Percentiles rank a stretch among this genome's conserved stretches.
Conservation (phyloP, 2,329 filamentous ascomycete species). For the Sphaerostilbella broomeana region DNA sequence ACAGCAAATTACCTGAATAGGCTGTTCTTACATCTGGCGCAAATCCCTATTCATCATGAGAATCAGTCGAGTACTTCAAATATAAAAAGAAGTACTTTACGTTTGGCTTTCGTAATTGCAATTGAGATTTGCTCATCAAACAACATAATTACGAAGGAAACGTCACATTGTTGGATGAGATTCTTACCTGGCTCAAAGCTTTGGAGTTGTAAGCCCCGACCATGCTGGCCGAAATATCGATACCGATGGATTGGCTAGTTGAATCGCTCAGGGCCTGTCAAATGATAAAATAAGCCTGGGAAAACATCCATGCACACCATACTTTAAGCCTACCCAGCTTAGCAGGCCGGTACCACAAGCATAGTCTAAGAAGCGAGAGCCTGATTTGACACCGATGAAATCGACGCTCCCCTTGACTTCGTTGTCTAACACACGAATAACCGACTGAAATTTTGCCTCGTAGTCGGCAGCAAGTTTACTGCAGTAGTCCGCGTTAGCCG, state of each 20-base stretch:
- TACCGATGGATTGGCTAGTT: slow-evolving; percentile 52
- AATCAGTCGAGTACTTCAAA: too few species aligned
- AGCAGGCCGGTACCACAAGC: slow-evolving; percentile 63
- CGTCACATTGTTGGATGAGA: neutral
- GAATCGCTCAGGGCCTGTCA: slow-evolving; percentile 18
- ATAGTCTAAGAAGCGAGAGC: slow-evolving; percentile 61
- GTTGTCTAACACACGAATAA: slow-evolving; percentile 46
- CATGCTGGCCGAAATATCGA: slow-evolving; percentile 69
- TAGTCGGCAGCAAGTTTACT: slow-evolving; percentile 27
- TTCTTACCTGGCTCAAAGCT: slow-evolving; percentile 45
- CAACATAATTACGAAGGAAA: neutral
- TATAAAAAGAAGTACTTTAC: too few species aligned
- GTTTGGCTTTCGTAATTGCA: too few species aligned
- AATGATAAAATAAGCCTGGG: too few species aligned
- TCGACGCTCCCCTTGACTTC: too few species aligned
- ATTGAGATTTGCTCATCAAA: too few species aligned
- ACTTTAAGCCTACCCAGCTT: neutral
- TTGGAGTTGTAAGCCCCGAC: slow-evolving; percentile 58
- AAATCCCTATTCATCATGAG: slow-evolving; percentile 35
- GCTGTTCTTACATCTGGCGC: slow-evolving; percentile 47
- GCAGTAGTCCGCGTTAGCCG: slow-evolving; percentile 8
- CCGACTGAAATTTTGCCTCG: slow-evolving; percentile 49
- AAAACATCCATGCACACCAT: neutral
- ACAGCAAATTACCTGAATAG: slow-evolving; percentile 51
- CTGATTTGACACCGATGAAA: slow-evolving; percentile 52